A percentile compares a stretch with the other conserved stretches of the same genome.
Evolutionary conservation across 768 basidiomycete species (phyloP).

Genomic region (Kwoniella heveanensis): DNA sequence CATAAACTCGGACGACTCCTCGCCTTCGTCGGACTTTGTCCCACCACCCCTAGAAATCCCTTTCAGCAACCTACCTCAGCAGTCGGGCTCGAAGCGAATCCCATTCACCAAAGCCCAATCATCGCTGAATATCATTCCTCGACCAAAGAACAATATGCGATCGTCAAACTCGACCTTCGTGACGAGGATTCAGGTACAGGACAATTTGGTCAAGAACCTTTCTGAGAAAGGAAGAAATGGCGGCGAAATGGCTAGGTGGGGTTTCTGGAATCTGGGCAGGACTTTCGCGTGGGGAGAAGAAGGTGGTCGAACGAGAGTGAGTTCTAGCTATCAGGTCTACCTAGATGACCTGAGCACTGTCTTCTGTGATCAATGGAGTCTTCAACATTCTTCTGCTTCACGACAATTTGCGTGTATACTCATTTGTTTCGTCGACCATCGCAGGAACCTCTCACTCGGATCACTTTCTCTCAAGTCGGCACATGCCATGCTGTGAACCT

Average conservation of each 20-base stretch:
- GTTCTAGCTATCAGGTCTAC: slow-evolving; percentile 37
- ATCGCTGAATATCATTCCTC: slow-evolving; percentile 53
- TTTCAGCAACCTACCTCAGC: slow-evolving; percentile 25
- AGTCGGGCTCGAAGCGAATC: slow-evolving; percentile 23
- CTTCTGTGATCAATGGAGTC: too few relatives aligned
- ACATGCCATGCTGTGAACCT: slow-evolving; percentile 89
- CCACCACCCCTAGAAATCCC: slow-evolving; percentile 16
- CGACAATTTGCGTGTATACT: slow-evolving; percentile 12
- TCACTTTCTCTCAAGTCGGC: slow-evolving; percentile 81
- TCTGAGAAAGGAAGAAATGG: slow-evolving; percentile 66
- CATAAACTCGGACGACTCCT: slow-evolving; percentile 29
- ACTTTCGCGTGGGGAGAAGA: slow-evolving; percentile 83
- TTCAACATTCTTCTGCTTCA: too few relatives aligned
- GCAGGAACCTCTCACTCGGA: slow-evolving; percentile 81
- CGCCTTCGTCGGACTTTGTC: slow-evolving; percentile 31
- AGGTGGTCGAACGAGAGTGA: slow-evolving; percentile 79
- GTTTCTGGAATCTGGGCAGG: slow-evolving; percentile 86
- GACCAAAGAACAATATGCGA: slow-evolving; percentile 88
- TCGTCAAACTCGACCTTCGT: slow-evolving; percentile 92
- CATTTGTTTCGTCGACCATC: slow-evolving; percentile 5
- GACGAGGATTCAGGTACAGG: slow-evolving; percentile 76
- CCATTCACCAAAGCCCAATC: slow-evolving; percentile 27
- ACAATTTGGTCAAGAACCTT: slow-evolving; percentile 71
- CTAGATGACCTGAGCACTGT: too few relatives aligned
- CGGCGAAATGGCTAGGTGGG: slow-evolving; percentile 74